A percentile compares a stretch with the other conserved stretches of the same genome.
Conservation (phyloP, 148 eudicot genomes). For the Diospyros lotus region DNA sequence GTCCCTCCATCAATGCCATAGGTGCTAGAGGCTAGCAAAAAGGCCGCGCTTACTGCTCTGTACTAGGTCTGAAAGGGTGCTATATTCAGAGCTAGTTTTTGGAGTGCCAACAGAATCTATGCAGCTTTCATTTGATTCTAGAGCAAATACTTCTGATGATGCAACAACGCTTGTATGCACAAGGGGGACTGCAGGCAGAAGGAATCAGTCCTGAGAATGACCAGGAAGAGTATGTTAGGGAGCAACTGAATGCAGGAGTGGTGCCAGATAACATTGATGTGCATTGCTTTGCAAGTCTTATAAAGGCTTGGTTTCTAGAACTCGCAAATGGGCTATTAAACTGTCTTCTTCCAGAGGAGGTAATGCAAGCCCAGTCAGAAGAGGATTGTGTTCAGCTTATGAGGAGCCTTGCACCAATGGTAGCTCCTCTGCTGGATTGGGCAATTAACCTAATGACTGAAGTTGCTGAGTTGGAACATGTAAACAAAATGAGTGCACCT, state of each 20-base stretch:
- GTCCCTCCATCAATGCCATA: too few species aligned
- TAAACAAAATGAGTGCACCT: constrained; percentile 16
- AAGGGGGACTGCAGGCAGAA: constrained; percentile 13
- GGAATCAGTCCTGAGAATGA: constrained; percentile 12
- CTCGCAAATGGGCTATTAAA: constrained; percentile 14
- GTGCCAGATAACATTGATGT: constrained; percentile 11
- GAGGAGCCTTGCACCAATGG: constrained; percentile 1
- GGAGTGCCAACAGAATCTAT: constrained; percentile 9
- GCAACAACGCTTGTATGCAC: neutral
- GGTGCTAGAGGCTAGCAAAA: too few species aligned
- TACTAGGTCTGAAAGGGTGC: too few species aligned
- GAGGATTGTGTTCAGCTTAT: constrained; percentile 1
- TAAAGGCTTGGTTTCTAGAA: constrained; percentile 20
- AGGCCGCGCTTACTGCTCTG: too few species aligned
- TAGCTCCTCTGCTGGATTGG: constrained; percentile 17
- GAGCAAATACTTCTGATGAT: constrained; percentile 11
- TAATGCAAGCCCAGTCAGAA: constrained; percentile 6
- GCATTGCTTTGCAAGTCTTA: constrained; percentile 10
- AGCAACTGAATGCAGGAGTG: constrained; percentile 4
- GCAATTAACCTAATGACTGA: constrained; percentile 16
- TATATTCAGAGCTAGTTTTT: neutral
- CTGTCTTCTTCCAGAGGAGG: constrained; percentile 2
- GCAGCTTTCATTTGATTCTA: constrained; percentile 11
- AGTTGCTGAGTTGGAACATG: constrained; percentile 4
- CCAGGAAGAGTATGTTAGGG: constrained; percentile 9